Base-by-base conservation (phyloP, 495 filamentous ascomycete genomes). In the Talaromyces wortmannii region DNA sequence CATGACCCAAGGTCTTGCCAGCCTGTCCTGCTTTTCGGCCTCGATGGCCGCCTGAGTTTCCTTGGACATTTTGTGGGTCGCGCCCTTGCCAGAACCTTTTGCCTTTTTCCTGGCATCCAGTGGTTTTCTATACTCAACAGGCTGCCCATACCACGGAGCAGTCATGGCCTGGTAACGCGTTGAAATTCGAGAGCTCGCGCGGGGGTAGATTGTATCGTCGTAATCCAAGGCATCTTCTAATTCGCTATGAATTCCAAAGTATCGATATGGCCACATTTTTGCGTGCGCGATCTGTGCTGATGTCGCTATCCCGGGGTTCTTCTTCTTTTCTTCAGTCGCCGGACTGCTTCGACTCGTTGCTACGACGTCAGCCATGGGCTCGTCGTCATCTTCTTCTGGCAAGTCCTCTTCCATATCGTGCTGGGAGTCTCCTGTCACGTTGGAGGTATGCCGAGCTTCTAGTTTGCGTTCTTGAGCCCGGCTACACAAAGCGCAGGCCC, bases 211-310 rank as follows among this genome's bases (percentile, higher is more conserved):
- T 48, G 95, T 88, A 68, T 99, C 94, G 62, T 99, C 95, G 64
- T 95, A 95, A 64, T 99, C 95, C 13, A 99, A 73, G 4, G 90
- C 94, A 76, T 99, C 94, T 71, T 99, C 94, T 10, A 95, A 88
- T 55, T 90, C 85, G 68, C 94, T 97, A 71, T 99, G 95, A 55
- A 96, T 91, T 2, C 94, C 94, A 13, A 97, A 73, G 64, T 99
- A 99, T 53, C 94, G 84, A 69, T 94, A 97, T 15, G 92, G 94
- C 94, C 94, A 99, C 70, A 96, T 81, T 61, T 86, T 89, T 40
- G 91, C 90, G 58, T 96, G 88, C 54, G 91, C 88, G 33, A 90
- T 85, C 66, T 97, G 95, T 65, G 96, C 95, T 48, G 86, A 83
- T 2, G 91, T 97, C 0, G 86, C 90, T 12, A 88, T 83, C 53